Base-by-base conservation (phyloP, 2,329 filamentous ascomycete species). In the Fusarium staphyleae region DNA sequence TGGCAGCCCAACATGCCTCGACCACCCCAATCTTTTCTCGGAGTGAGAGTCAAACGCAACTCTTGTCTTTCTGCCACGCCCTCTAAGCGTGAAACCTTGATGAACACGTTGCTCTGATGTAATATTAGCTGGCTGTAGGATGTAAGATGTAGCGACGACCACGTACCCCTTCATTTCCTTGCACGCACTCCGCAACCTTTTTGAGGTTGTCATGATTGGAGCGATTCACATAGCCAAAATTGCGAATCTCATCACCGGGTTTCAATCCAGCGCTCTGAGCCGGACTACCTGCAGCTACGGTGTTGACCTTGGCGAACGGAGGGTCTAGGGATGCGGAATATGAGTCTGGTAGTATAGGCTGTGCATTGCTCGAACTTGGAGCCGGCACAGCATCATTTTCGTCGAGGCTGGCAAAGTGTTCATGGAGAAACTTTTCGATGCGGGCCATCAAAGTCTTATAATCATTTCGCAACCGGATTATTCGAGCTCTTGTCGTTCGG, bases 1-100 rank as follows among this genome's bases (percentile, higher is more conserved):
- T 97, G 93, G 72, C 93, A 99, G 48, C 93, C 93, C 66, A 99
- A 77, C 72, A 96, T 77, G 11, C 93, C 95, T 72, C 91, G 82
- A 24, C 95, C 95, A 63, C 93, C 93, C 93, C 95, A 99, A 69
- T 93, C 81, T 36, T 85, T 84, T 65, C 85, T 83, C 46, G 93
- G 93, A 40, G 81, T 90, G 60, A 99, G 76, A 60, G 84, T 86
- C 66, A 97, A 75, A 51, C 86, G 81, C 52, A 95, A 72, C 61
- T 91, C 83, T 67, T 81, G 78, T 48, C 72, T 74, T 62, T 67
- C 69, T 36, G 69, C 75, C 47, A 72, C 73, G 30, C 71, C 75
- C 39, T 71, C 70, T 57, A 77, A 75, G 48, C 84, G 81, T 43
- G 78, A 82, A 39, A 87, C 78, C 69, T 86, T 89, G 49, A 96